Conservation (phyloP, 345 rosid species). For the Gossypium stocksii region DNA sequence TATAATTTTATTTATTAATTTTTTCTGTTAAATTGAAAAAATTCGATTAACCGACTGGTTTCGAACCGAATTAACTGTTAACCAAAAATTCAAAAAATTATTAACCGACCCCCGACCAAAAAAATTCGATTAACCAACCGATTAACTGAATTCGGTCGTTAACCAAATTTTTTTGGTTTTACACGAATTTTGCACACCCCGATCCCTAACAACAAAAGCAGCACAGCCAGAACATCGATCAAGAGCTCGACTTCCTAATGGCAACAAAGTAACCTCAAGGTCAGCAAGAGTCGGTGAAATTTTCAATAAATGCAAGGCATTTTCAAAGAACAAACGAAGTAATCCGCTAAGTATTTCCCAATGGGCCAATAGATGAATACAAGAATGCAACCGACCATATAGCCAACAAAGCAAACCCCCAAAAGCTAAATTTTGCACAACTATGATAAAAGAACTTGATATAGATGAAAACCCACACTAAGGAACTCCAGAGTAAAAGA, state of each 20-base stretch:
- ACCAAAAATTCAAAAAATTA: too few species aligned
- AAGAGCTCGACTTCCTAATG: conserved; percentile 62
- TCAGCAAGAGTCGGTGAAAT: conserved; percentile 51
- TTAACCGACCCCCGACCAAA: too few species aligned
- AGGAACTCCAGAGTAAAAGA: too few species aligned
- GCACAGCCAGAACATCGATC: conserved; percentile 62
- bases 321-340: conserved; percentile 57
- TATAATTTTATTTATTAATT: too few species aligned
- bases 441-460: conserved; percentile 46
- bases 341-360: conserved; percentile 58
- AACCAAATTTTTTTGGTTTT: too few species aligned
- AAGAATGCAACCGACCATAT: conserved; percentile 53
- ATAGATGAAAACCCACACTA: conserved; percentile 39
- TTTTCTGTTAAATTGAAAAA: too few species aligned
- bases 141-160: too few species aligned
- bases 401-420: conserved; percentile 36
- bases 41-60: too few species aligned
- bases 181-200: too few species aligned
- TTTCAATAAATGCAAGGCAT: conserved; percentile 44
- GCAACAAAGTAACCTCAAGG: conserved; percentile 40
- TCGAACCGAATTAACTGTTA: too few species aligned
- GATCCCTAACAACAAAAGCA: conserved; percentile 53
- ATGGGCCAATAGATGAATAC: conserved; percentile 26
- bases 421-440: conserved; percentile 24
- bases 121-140: too few species aligned